Conservation (phyloP, 129 eudicot genomes). For the Glebionis coronaria region DNA sequence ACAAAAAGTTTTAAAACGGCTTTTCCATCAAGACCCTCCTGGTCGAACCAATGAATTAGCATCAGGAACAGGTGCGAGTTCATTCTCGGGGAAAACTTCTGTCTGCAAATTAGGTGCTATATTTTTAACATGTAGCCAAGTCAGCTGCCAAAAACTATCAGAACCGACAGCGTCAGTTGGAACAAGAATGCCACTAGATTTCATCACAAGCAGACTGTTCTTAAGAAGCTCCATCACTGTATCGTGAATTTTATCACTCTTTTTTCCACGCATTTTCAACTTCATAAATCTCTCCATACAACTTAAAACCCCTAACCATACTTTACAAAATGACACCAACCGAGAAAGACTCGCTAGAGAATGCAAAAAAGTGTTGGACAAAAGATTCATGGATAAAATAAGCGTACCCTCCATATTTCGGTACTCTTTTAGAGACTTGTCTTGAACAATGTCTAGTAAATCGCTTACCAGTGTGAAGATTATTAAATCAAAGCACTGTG, state of each 20-base stretch:
- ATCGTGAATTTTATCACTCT: constrained; percentile 38
- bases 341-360: constrained; percentile 40
- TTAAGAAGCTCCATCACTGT: constrained; percentile 60
- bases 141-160: constrained; percentile 39
- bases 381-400: constrained; percentile 46
- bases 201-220: constrained; percentile 57
- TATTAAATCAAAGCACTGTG: constrained; percentile 61
- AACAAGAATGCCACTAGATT: constrained; percentile 22
- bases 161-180: constrained; percentile 11
- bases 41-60: background rate
- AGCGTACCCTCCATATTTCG: constrained; percentile 63
- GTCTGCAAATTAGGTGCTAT: constrained; percentile 54
- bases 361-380: constrained; percentile 47
- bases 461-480: constrained; percentile 55
- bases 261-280: constrained; percentile 22
- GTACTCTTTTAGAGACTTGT: constrained; percentile 49
- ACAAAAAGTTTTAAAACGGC: background rate
- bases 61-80: constrained; percentile 27
- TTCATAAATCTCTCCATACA: constrained; percentile 57
- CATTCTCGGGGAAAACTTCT: constrained; percentile 47
- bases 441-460: constrained; percentile 52
- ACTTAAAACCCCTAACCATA: constrained; percentile 60
- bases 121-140: constrained; percentile 68
- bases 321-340: constrained; percentile 44
- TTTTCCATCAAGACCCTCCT: constrained; percentile 12